phyloP scores from a whole-genome alignment of 306 rosid species.

The Gastrolobium bilobum region DNA sequence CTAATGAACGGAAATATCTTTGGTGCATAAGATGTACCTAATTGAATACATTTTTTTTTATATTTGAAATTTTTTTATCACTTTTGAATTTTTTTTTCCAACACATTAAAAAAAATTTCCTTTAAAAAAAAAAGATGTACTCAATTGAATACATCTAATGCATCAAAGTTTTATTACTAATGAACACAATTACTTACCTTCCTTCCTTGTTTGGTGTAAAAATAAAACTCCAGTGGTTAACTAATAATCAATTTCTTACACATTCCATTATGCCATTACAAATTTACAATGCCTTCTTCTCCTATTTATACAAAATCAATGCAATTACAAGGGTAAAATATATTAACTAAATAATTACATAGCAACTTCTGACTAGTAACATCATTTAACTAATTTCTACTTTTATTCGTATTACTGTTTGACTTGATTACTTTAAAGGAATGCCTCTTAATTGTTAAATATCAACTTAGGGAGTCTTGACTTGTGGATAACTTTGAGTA shows the following conservation, averaged over 20 bases:
- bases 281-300: neutral
- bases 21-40: too few relatives aligned
- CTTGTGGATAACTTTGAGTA: too few relatives aligned
- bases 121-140: too few relatives aligned
- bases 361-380: too few relatives aligned
- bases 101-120: too few relatives aligned
- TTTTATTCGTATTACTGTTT: neutral
- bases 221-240: neutral
- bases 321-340: neutral
- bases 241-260: neutral
- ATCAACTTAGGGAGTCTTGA: neutral
- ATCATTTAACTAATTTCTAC: neutral
- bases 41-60: too few relatives aligned
- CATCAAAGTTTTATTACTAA: neutral
- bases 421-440: neutral
- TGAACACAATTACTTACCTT: neutral
- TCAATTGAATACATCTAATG: too few relatives aligned
- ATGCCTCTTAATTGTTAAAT: neutral
- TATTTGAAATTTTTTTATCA: too few relatives aligned
- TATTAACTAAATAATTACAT: neutral
- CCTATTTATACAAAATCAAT: neutral
- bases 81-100: too few relatives aligned
- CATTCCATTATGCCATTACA: too few relatives aligned
- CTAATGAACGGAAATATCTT: too few relatives aligned
- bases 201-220: too few relatives aligned